Base-by-base conservation (phyloP, 306 rosid genomes). In the Hylodesmum podocarpum region DNA sequence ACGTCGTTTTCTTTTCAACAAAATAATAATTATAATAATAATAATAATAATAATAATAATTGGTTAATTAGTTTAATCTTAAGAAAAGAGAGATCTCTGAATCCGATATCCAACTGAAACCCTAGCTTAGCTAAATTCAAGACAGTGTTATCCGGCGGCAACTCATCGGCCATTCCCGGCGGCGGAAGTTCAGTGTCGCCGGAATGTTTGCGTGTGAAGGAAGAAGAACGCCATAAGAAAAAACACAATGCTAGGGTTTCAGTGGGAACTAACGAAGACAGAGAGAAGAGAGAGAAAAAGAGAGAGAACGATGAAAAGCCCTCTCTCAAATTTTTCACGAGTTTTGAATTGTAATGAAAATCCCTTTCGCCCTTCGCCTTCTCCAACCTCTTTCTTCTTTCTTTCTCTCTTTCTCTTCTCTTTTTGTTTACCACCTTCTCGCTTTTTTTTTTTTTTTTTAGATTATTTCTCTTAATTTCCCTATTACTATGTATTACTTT, bases 111-210 rank as follows among this genome's bases (percentile, higher is more conserved):
- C 40, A 62, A 83, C 74, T 15, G 86, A 85, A 84, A 87, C 88
- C 94, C 93, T 76, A 84, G 80, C 78, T 76, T 62, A 31, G 74
- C 51, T 84, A 58, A 78, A 39, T 61, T 18, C 36, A 78, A 14
- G 36, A 29, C 4, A 34, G 55, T 69, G 78, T 29, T 65, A 47
- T 29, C 76, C 77, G 78, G 78, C 54, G 84, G 80, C 22, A 81
- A 75, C 39, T 57, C 83, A 12, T 70, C 59, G 61, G 79, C 84
- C 93, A 82, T 87, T 61, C 55, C 76, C 80, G 86, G 84, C 36
- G 53, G 62, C 15, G 71, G 62, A 57, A 75, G 61, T 67, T 84
- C 61, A 70, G 43, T 21, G 28, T 43, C 47, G 77, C 82, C 83
- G 82, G 55, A 79, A 59, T 11, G 46, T 31, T 49, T 46, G 74